Base-by-base conservation (phyloP, 305 asterid genomes). In the Withania somnifera region DNA sequence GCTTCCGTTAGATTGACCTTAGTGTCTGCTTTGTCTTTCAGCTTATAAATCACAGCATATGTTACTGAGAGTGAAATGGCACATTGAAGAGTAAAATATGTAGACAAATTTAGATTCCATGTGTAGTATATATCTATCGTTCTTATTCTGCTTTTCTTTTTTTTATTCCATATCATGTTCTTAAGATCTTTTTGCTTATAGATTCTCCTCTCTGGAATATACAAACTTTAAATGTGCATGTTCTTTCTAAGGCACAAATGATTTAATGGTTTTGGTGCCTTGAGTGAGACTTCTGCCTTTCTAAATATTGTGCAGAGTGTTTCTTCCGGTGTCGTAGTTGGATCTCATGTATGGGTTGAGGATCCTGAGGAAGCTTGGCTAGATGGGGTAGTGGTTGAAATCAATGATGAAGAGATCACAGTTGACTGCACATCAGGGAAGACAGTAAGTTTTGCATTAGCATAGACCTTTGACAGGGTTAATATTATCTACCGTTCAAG, bases 281-380 rank as follows among this genome's bases (percentile, higher is more conserved):
- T 82, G 61, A 76, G 47, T 17, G 30, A 75, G 47, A 75, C n/a
- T 28, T 75, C 1, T 15, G 3, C 45, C 53, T 81, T 58, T 64
- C 28, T 51, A 73, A 84, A 82, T 83, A 75, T 77, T 81, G 77
- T 86, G 87, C 89, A 96, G 99, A 85, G 92, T 90, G 89, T 84
- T 84, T 78, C 94, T 83, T 78, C 91, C 87, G 84, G 93, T 83
- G 85, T 92, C 86, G 87, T 87, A 32, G 92, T 91, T 89, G 99
- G 99, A 86, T 93, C 98, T 84, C 97, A 88, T 81, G 98, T 94
- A 85, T 96, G 98, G 99, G 91, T 94, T 84, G 98, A 91, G 90
- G 99, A 96, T 85, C 84, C 94, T 52, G 97, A 93, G 81, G 91
- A 82, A 87, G 96, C 97, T 79, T 96, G 99, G 99, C 52, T 91